Evolutionary conservation across 2,329 filamentous ascomycete genomes (phyloP), one percentile per base, ranked within the genome.

Genomic region (Sporothrix brasiliensis): DNA sequence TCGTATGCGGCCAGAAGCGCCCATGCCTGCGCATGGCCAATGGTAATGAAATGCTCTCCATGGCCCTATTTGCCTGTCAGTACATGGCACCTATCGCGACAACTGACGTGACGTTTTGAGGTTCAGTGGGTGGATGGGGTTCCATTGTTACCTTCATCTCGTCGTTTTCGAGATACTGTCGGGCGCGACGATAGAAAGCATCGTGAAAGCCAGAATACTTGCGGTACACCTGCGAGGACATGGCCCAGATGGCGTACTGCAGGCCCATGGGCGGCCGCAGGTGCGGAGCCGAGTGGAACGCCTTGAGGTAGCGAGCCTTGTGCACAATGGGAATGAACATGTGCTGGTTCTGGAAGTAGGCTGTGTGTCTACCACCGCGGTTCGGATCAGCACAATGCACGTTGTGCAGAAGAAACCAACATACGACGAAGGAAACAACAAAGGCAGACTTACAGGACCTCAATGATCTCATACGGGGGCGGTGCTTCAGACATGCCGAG

Each of bases 231-330:
- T 88, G 86, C 5, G 93, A 88, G 10, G 92, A 92, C 75, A 92
- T 82, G n/a, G 89, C 87, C 93, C 93, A 97, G 78, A 97, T 92
- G 30, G 89, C 90, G 79, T 97, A 97, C 76, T 94, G 87, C 54
- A 97, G 81, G 76, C 88, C 92, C 76, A 96, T 88, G 0, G 94
- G 92, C 2, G 94, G 94, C 70, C 92, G 89, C 83, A 90, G 88
- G 70, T 91, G 86, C 1, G 92, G 89, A 2, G 89, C 84, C 2
- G 83, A 83, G 76, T 94, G 90, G 80, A 95, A 90, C 3, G 91
- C 86, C 41, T 91, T 88, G 72, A 91, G 82, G 77, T 93, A 97
- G 50, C 92, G 88, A 21, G 87, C 87, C 47, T 88, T 88, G 76
- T 97, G 92, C 53, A 97, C 85, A 75, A 97, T 87, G 3, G 94